Base-by-base conservation (phyloP, 768 basidiomycete genomes). In the Trametes cinnabarina region DNA sequence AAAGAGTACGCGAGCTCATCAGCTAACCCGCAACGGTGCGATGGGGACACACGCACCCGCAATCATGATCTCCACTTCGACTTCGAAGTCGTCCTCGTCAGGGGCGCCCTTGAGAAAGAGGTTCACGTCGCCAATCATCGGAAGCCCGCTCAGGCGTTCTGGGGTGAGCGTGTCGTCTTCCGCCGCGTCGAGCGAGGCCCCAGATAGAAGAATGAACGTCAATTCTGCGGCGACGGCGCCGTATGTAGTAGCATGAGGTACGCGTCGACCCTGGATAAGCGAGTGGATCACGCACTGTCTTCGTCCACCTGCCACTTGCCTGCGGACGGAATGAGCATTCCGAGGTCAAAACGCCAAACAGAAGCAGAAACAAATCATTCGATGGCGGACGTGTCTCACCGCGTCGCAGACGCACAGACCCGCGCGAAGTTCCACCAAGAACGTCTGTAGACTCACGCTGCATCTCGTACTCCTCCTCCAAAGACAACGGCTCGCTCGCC, bases 121-220 rank as follows among this genome's bases (percentile, higher is more conserved):
- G 70, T 97, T 97, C 34, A 94, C 93, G 68, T 98, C 95, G 30
- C 95, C 95, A 19, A 95, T 75, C 93, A 96, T 94, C 10, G 79
- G 81, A 58, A 77, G 66, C 68, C 71, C 25, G 37, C 65, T 76
- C 72, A 65, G 57, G 62, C 56, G 76, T 69, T 47, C 67, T 25
- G 47, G 56, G 42, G 57, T 49, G 42, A 59, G 15, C 55, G 50
- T 34, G 47, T 53, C 50, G 15, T 41, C 46, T 30, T 62, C 56
- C 23, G 11, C 20, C 43, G 41, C 34, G 14, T 28, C 30, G 51
- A 53, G 25, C 40, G 39, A 28, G 32, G 46, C 65, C 32, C 81
- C 77, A 9, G 82, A 81, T 43, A 94, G 84, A 47, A 98, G 75
- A 72, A 98, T 96, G 70, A 96, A 96, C 0, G 94, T 96, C 14